Conservation (phyloP, 163 green algal species). For the Chloromonas sp. region DNA sequence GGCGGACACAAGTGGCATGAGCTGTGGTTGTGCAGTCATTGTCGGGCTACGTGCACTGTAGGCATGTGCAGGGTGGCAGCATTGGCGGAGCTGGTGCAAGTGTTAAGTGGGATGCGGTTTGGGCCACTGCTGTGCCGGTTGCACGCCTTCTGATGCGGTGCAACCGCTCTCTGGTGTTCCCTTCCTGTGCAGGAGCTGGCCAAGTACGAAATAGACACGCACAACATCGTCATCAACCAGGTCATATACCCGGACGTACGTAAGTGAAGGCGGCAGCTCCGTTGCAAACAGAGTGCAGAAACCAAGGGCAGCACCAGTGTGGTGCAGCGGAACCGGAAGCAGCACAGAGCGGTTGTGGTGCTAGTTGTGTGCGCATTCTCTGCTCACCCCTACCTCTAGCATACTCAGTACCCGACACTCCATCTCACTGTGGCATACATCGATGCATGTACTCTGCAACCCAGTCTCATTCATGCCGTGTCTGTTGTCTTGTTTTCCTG, state of each 20-base stretch:
- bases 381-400: neutral
- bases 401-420: neutral
- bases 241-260: slow-evolving; percentile 71
- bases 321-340: no score
- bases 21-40: no score
- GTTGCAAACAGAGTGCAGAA: neutral
- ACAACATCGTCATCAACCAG: slow-evolving; percentile 98
- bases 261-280: neutral
- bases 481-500: slow-evolving; percentile 7
- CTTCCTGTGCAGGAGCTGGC: slow-evolving; percentile 79
- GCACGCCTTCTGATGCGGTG: neutral
- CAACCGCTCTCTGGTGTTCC: neutral
- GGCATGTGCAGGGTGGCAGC: no score
- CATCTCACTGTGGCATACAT: neutral
- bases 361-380: neutral
- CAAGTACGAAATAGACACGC: slow-evolving; percentile 90
- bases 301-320: neutral
- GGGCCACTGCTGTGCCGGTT: no score
- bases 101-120: no score
- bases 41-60: no score
- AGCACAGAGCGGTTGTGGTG: neutral
- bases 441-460: neutral
- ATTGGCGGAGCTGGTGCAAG: no score
- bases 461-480: neutral
- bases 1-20: no score